These are phyloP conservation scores for Fusarium pseudocircinatum DNA, from an alignment of 2,329 filamentous ascomycete species.

Conservation along the genomic window DNA sequence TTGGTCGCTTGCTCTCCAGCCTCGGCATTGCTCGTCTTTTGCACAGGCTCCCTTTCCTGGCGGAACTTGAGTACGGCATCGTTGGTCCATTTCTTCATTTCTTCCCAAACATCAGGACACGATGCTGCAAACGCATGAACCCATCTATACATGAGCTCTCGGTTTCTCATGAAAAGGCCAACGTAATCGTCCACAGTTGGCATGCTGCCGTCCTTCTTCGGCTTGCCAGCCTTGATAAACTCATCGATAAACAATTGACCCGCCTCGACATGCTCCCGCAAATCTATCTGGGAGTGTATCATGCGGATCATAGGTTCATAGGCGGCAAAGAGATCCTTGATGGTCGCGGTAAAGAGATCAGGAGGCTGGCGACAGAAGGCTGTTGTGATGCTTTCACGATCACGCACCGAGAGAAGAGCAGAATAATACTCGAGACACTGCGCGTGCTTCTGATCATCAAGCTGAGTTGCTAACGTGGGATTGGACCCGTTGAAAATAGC, in stretches of 20 bases:
- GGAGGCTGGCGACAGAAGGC: conserved; percentile 75
- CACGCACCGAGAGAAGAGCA: conserved; percentile 74
- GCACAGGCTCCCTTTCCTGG: conserved; percentile 30
- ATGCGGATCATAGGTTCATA: conserved; percentile 80
- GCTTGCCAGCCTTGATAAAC: conserved; percentile 69
- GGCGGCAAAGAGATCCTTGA: conserved; percentile 71
- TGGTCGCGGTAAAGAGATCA: conserved; percentile 75
- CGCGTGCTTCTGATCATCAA: conserved; percentile 69
- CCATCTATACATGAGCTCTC: conserved; percentile 72
- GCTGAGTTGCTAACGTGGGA: conserved; percentile 53
- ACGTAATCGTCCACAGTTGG: conserved; percentile 79
- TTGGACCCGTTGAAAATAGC: conserved; percentile 69
- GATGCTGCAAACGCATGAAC: conserved; percentile 75
- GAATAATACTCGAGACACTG: conserved; percentile 76
- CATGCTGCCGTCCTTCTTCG: conserved; percentile 49
- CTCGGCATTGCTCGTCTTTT: not conserved
- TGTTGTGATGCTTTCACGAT: conserved; percentile 75
- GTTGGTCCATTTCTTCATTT: conserved; percentile 70
- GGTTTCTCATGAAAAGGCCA: conserved; percentile 70
- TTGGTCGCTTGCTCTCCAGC: conserved; percentile 4
- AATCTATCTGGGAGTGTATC: conserved; percentile 76
- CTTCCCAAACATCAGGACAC: conserved; percentile 71
- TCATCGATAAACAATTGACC: conserved; percentile 76
- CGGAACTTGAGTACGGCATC: conserved; percentile 66
- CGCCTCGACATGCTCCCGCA: conserved; percentile 74